phyloP scores from a whole-genome alignment of 2,329 filamentous ascomycete genomes.

The Neonectria hederae region DNA sequence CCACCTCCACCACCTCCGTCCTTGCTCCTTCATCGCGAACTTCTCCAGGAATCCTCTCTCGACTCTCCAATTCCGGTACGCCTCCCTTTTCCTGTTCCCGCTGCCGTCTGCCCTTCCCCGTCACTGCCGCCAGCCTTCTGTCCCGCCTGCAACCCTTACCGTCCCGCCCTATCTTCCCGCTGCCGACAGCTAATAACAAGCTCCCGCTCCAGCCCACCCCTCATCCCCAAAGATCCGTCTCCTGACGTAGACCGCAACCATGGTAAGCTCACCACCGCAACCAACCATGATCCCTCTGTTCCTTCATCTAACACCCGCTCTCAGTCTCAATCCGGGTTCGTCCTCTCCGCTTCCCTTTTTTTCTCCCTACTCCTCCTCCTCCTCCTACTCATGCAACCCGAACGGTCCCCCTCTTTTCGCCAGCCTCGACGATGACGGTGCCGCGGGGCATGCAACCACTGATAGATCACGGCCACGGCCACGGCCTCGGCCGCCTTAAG shows the following conservation, averaged over 20 bases:
- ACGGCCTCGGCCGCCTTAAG: slow-evolving; percentile 15
- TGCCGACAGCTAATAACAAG: slow-evolving; percentile 39
- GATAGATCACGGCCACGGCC: slow-evolving; percentile 4
- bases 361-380: slow-evolving; percentile 31
- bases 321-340: slow-evolving; percentile 75
- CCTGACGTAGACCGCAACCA: slow-evolving; percentile 49
- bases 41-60: slow-evolving; percentile 23
- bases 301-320: slow-evolving; percentile 28
- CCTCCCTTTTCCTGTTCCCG: not conserved
- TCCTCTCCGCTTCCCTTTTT: slow-evolving; percentile 53
- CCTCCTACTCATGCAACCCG: slow-evolving; percentile 10
- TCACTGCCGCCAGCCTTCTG: not conserved
- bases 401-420: slow-evolving; percentile 20
- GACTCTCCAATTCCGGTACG: slow-evolving; percentile 31
- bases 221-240: slow-evolving; percentile 42
- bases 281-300: slow-evolving; percentile 8
- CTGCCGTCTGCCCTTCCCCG: not conserved
- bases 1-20: slow-evolving; percentile 20
- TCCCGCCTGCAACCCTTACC: not conserved
- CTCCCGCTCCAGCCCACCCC: slow-evolving; percentile 40
- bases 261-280: slow-evolving; percentile 49
- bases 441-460: slow-evolving; percentile 35
- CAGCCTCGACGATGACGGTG: slow-evolving; percentile 31
- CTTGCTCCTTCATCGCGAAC: slow-evolving; percentile 37
- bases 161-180: slow-evolving; percentile 5